Evolutionary conservation across 805 yeast genomes (phyloP).

Genomic region (Saccharomycopsis sp.): DNA sequence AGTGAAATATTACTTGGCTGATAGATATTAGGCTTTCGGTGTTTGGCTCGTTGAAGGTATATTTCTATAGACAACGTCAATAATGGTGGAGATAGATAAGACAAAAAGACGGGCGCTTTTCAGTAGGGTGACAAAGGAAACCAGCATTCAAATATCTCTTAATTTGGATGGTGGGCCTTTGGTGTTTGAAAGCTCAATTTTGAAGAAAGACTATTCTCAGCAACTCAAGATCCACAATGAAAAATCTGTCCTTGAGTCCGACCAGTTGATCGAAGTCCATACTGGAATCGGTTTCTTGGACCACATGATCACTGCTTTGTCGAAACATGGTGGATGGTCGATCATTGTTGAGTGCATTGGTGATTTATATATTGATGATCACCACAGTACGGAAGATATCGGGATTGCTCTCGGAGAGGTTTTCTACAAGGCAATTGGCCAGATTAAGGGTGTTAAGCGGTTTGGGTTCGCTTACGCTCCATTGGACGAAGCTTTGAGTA

Average conservation of each 20-base stretch:
- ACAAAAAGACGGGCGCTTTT: constrained; percentile 27
- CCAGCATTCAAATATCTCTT: constrained; percentile 81
- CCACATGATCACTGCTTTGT: constrained; percentile 96
- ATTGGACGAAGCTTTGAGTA: constrained; percentile 87
- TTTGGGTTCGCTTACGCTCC: constrained; percentile 95
- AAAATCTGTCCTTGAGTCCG: constrained; percentile 62
- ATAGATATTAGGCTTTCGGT: too few species aligned
- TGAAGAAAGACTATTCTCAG: constrained; percentile 32
- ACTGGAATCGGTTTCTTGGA: constrained; percentile 95
- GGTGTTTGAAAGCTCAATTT: constrained; percentile 52
- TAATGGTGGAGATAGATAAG: constrained; percentile 2
- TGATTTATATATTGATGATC: constrained; percentile 94
- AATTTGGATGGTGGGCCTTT: constrained; percentile 83
- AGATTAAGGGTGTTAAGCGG: constrained; percentile 82
- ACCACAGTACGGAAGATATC: constrained; percentile 93
- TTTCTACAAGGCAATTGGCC: constrained; percentile 84
- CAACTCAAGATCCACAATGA: constrained; percentile 29
- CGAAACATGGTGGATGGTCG: constrained; percentile 97
- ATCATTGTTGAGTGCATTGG: constrained; percentile 84
- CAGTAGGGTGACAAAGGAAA: constrained; percentile 78
- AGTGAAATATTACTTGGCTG: neutral
- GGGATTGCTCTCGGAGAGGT: constrained; percentile 89
- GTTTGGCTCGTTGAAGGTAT: too few species aligned
- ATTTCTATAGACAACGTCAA: neutral
- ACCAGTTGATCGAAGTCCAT: constrained; percentile 72